Percentiles rank a stretch among this genome's conserved stretches.
Evolutionary conservation across 139 green algal species (phyloP).

Genomic region (Monoraphidium neglectum): DNA sequence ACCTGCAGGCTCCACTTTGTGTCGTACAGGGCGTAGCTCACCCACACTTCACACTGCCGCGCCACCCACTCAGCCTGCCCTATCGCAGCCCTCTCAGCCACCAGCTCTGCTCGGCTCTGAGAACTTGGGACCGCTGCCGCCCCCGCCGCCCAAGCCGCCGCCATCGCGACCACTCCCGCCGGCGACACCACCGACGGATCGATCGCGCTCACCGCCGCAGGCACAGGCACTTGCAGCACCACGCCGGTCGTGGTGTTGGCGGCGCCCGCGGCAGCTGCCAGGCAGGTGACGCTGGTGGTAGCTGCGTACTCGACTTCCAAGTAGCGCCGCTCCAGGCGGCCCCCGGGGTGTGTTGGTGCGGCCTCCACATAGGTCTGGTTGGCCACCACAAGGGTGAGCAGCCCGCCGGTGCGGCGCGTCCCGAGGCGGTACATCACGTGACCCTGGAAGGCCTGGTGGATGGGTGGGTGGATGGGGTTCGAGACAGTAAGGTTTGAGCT

Average conservation of each 20-base stretch:
- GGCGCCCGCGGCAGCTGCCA: background rate
- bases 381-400: slow-evolving; percentile 52
- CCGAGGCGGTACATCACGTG: slow-evolving; percentile 58
- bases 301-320: slow-evolving; percentile 8
- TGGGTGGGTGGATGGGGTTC: background rate
- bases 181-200: too few relatives aligned
- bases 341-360: too few relatives aligned
- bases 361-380: slow-evolving; percentile 48
- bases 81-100: too few relatives aligned
- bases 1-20: slow-evolving; percentile 16
- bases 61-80: too few relatives aligned
- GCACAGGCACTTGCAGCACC: too few relatives aligned
- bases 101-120: too few relatives aligned
- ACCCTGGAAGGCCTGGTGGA: slow-evolving; percentile 51
- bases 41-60: background rate
- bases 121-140: too few relatives aligned
- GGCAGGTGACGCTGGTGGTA: background rate
- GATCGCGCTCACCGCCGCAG: too few relatives aligned
- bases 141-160: too few relatives aligned
- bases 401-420: slow-evolving; percentile 32
- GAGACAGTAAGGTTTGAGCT: too few relatives aligned
- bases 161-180: too few relatives aligned
- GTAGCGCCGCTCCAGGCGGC: slow-evolving; percentile 34
- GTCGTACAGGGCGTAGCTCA: slow-evolving; percentile 20
- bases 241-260: too few relatives aligned